Base-by-base conservation (phyloP, 805 yeast genomes). In the Barnettozyma botsteinii region DNA sequence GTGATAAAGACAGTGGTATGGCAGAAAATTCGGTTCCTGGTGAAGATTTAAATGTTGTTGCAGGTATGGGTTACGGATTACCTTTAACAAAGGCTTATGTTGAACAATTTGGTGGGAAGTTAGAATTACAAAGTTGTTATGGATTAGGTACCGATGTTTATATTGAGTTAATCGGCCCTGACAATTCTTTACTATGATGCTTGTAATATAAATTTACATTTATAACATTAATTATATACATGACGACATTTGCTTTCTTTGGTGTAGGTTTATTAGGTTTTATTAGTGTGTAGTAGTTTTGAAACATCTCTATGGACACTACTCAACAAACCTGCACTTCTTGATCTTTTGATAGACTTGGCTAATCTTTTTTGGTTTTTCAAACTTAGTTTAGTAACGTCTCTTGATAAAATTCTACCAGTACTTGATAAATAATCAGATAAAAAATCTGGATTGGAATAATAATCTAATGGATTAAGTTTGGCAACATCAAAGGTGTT, bases 1-100 rank as follows among this genome's bases (percentile, higher is more conserved):
- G 70, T 17, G 83, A 75, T 12, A 68, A 75, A 29, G 73, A 72
- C 51, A 73, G 73, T 51, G 63, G 62, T 0, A 63, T 52, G 69
- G 67, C 49, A 50, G 69, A 59, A 43, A 82, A 83, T 51, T 75
- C 75, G 22, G 79, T 83, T 25, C 89, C 88, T 0, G 89, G 88
- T 2, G 70, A 72, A 19, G 81, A 81, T 2, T 82, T 85, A 1
- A 68, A 70, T 33, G 70, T 72, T 18, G 74, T 91, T 26, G 96
- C 97, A 0, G 98, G 98, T 0, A 84, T 93, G 85, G 98, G 98
- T 1, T 91, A 87, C 57, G 98, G 98, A 0, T 62, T 91, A 40
- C 98, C 98, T 7, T 65, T 91, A 46, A 84, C 89, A 45, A 66
- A 77, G 50, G 82, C 86, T 0, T 84, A 84, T 52, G 77, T 82